phyloP scores from a whole-genome alignment of 2,329 filamentous ascomycete genomes.

The Scleromitrula shiraiana region DNA sequence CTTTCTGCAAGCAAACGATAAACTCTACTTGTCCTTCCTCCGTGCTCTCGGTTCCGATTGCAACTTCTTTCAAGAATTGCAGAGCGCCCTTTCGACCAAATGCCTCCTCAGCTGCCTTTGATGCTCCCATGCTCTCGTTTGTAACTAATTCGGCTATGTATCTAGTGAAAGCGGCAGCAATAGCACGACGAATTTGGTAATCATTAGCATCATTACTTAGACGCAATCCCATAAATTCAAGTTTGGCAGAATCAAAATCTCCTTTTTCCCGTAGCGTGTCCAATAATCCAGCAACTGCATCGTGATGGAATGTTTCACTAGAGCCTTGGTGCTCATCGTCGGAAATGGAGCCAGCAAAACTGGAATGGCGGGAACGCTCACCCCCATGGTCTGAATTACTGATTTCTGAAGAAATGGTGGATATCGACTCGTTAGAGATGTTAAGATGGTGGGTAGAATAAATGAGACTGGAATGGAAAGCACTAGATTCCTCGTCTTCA shows the following conservation, averaged over 20 bases:
- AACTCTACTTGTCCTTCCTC: slow-evolving; percentile 78
- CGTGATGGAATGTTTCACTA: slow-evolving; percentile 68
- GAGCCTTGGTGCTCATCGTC: slow-evolving; percentile 41
- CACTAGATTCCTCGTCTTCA: slow-evolving; percentile 46
- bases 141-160: slow-evolving; percentile 65
- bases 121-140: slow-evolving; percentile 45
- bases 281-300: slow-evolving; percentile 78
- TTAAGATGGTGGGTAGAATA: slow-evolving; percentile 31
- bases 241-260: slow-evolving; percentile 73
- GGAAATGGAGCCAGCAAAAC: slow-evolving; percentile 66
- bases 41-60: slow-evolving; percentile 54
- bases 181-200: slow-evolving; percentile 75
- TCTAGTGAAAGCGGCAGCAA: slow-evolving; percentile 78
- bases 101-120: slow-evolving; percentile 56
- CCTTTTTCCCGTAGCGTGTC: slow-evolving; percentile 71
- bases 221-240: slow-evolving; percentile 90
- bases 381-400: slow-evolving; percentile 20
- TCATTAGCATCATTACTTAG: slow-evolving; percentile 88
- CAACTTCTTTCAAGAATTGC: slow-evolving; percentile 51
- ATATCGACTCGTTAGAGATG: slow-evolving; percentile 49
- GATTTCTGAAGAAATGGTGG: slow-evolving; percentile 51
- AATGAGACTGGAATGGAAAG: slow-evolving; percentile 44
- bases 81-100: slow-evolving; percentile 47
- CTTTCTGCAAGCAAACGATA: slow-evolving; percentile 71
- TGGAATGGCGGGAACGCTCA: slow-evolving; percentile 53